Conservation (phyloP, 2,329 filamentous ascomycete genomes). For the Aurifilum marmelostoma region DNA sequence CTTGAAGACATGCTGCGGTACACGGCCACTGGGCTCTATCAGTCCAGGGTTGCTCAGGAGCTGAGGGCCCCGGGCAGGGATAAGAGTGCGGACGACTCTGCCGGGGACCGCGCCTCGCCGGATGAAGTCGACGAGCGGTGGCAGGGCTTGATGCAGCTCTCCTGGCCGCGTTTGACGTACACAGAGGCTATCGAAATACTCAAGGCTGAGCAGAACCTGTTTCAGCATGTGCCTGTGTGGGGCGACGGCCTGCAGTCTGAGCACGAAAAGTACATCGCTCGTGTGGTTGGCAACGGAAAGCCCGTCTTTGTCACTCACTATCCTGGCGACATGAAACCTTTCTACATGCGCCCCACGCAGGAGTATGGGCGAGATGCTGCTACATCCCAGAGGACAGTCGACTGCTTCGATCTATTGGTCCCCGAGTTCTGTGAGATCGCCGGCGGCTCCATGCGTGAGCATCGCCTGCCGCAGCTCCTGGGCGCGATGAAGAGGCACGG, state of each 20-base stretch:
- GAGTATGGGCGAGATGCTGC: not conserved
- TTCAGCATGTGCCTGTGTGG: slow-evolving; percentile 72
- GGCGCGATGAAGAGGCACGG: slow-evolving; percentile 72
- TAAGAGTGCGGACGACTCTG: slow-evolving; percentile 31
- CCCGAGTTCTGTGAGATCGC: slow-evolving; percentile 85
- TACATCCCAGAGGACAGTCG: slow-evolving; percentile 60
- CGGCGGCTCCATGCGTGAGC: slow-evolving; percentile 87
- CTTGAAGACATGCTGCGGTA: slow-evolving; percentile 76
- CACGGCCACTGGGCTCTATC: slow-evolving; percentile 45
- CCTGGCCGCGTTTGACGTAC: slow-evolving; percentile 86
- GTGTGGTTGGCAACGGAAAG: slow-evolving; percentile 51
- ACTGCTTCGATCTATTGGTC: slow-evolving; percentile 88
- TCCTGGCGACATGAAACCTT: slow-evolving; percentile 80
- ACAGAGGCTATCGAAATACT: slow-evolving; percentile 74
- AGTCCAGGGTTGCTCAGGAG: slow-evolving; percentile 49
- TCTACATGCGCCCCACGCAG: slow-evolving; percentile 61
- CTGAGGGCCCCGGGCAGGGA: slow-evolving; percentile 39
- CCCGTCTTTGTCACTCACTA: slow-evolving; percentile 95
- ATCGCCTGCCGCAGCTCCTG: slow-evolving; percentile 69
- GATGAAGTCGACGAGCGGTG: slow-evolving; percentile 69
- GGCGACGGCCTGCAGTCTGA: slow-evolving; percentile 80
- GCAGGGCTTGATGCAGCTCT: slow-evolving; percentile 61
- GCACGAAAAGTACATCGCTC: slow-evolving; percentile 87
- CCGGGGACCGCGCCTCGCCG: slow-evolving; percentile 46
- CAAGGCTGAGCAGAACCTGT: slow-evolving; percentile 61